phyloP scores from a whole-genome alignment of 169 alveolate species.

The Cryptosporidium baileyi region DNA sequence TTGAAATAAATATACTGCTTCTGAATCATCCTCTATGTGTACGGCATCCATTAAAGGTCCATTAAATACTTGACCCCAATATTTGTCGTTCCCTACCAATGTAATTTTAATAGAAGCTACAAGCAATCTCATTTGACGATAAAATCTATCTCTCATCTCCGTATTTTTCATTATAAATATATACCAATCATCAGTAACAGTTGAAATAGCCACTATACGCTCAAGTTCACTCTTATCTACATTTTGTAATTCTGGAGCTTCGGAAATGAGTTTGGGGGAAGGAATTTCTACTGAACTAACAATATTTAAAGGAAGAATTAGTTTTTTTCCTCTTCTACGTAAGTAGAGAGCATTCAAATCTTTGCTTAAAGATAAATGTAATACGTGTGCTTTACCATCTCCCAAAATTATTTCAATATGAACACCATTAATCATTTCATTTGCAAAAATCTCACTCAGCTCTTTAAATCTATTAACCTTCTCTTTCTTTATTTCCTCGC shows the following conservation, averaged over 20 bases:
- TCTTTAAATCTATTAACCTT: conserved; percentile 11
- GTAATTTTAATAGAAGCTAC: conserved; percentile 60
- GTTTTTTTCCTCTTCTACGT: conserved; percentile 64
- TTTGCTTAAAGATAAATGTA: conserved; percentile 43
- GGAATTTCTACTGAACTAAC: conserved; percentile 37
- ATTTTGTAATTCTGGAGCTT: conserved; percentile 49
- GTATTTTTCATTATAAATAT: conserved; percentile 49
- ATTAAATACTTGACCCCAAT: conserved; percentile 58
- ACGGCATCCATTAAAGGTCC: conserved; percentile 41
- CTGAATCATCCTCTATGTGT: conserved; percentile 41
- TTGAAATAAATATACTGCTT: conserved; percentile 27
- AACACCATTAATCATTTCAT: conserved; percentile 66
- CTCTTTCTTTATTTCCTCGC: conserved; percentile 21
- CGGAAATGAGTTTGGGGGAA: conserved; percentile 22
- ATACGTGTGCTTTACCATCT: conserved; percentile 62
- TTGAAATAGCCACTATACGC: conserved; percentile 48
- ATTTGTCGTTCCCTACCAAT: conserved; percentile 40
- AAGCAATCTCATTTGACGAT: conserved; percentile 46
- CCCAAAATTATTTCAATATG: conserved; percentile 39
- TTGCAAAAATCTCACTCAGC: conserved; percentile 6
- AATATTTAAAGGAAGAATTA: conserved; percentile 29
- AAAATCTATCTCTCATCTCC: conserved; percentile 63
- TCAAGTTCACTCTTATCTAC: conserved; percentile 56
- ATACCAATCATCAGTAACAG: conserved; percentile 67
- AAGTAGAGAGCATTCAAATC: conserved; percentile 38